phyloP scores from a whole-genome alignment of 371 early-diverging fungal species.

The Rhizomucor miehei region DNA sequence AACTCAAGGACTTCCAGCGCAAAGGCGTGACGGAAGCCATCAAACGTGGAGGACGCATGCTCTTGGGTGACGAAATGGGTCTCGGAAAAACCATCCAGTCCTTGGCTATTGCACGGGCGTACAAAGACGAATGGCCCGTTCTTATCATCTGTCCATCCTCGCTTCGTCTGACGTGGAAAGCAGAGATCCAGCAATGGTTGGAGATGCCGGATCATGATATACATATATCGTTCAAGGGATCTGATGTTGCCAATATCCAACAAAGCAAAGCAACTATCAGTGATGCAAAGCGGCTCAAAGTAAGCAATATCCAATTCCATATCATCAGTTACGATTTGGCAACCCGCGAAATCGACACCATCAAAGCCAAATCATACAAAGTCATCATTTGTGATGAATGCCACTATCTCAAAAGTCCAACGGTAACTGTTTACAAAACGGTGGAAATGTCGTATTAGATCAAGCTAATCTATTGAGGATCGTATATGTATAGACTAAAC shows the following conservation, averaged over 20 bases:
- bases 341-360: constrained; percentile 27
- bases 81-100: constrained; percentile 96
- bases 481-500: constrained; percentile 24
- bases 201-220: constrained; percentile 27
- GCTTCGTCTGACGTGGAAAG: constrained; percentile 53
- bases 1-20: constrained; percentile 46
- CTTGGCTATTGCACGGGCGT: constrained; percentile 53
- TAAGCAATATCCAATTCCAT: constrained; percentile 23
- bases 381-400: constrained; percentile 40
- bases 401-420: constrained; percentile 55
- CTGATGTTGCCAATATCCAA: neutral
- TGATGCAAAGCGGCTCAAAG: neutral
- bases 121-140: constrained; percentile 53
- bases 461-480: neutral
- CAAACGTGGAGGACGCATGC: constrained; percentile 42
- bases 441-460: neutral
- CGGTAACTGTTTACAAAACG: constrained; percentile 12
- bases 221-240: constrained; percentile 26
- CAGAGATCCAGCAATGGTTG: constrained; percentile 49
- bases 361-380: constrained; percentile 24
- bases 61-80: constrained; percentile 98
- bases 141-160: constrained; percentile 62
- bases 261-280: neutral
- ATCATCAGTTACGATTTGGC: constrained; percentile 43
- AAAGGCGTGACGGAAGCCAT: constrained; percentile 51